Evolutionary conservation across 139 green algal genomes (phyloP).

Genomic region (Yamagishiella unicocca): DNA sequence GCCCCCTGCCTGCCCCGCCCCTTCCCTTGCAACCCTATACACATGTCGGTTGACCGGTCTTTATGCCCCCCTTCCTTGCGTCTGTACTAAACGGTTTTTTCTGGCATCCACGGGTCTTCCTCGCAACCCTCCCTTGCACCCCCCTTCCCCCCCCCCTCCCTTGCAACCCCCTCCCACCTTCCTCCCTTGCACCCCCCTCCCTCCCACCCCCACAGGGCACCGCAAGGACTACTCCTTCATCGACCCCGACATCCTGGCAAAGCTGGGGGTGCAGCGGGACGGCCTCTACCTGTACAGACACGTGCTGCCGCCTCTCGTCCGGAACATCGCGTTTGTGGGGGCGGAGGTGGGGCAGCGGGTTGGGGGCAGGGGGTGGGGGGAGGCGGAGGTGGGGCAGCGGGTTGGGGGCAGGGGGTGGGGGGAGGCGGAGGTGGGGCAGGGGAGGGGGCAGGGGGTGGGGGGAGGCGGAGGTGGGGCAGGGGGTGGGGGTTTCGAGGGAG

Average conservation of each 20-base stretch:
- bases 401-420: not conserved
- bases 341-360: constrained; percentile 34
- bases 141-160: not conserved
- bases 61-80: too few species aligned
- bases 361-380: too few species aligned
- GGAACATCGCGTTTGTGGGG: constrained; percentile 57
- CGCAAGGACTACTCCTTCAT: constrained; percentile 44
- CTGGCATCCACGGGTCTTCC: too few species aligned
- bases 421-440: not conserved
- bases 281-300: constrained; percentile 61
- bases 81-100: too few species aligned
- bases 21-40: too few species aligned
- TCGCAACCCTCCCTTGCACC: not conserved
- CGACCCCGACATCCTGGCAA: constrained; percentile 36
- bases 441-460: not conserved
- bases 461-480: too few species aligned
- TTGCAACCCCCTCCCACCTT: not conserved
- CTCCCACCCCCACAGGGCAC: not conserved
- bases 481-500: too few species aligned
- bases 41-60: too few species aligned
- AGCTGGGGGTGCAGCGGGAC: constrained; percentile 49
- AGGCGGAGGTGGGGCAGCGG: too few species aligned
- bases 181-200: not conserved
- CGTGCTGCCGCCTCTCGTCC: constrained; percentile 48
- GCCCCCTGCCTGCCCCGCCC: too few species aligned